These are phyloP conservation scores for Akanthomyces lecanii DNA, from an alignment of 2,329 filamentous ascomycete species.

Conservation along the genomic window DNA sequence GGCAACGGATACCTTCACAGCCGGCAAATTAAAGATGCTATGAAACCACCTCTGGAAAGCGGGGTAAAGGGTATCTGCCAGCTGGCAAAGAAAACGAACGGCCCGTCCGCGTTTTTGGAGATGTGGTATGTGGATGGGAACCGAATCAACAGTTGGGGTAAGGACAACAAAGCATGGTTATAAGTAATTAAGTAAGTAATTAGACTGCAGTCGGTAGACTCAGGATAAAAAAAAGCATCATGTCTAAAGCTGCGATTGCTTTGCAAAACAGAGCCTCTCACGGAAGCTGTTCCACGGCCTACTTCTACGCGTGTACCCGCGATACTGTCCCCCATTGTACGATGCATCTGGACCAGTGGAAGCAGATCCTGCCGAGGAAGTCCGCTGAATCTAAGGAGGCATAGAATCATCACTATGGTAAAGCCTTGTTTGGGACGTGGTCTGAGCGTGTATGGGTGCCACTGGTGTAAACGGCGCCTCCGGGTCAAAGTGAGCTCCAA, in stretches of 20 bases:
- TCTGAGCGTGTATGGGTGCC: neutral
- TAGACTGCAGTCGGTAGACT: neutral
- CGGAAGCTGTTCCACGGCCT: neutral
- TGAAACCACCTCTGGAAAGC: neutral
- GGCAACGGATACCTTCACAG: neutral
- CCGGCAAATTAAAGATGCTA: neutral
- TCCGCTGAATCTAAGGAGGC: neutral
- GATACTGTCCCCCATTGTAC: neutral
- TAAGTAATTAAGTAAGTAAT: neutral
- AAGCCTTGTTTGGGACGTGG: neutral
- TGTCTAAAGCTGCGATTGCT: neutral
- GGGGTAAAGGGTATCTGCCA: constrained; percentile 11
- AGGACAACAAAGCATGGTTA: neutral
- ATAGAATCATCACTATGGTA: neutral
- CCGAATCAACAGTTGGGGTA: neutral
- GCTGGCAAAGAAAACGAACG: constrained; percentile 12
- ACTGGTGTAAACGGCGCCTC: neutral
- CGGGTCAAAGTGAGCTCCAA: neutral
- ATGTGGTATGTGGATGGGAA: no score
- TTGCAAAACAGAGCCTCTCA: neutral
- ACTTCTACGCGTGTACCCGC: neutral
- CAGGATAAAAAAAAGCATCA: no score
- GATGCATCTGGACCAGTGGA: neutral
- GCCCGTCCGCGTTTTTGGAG: constrained; percentile 2
- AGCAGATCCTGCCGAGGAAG: neutral